Conservation (phyloP, 768 basidiomycete species). For the Candolleomyces eurysporus region DNA sequence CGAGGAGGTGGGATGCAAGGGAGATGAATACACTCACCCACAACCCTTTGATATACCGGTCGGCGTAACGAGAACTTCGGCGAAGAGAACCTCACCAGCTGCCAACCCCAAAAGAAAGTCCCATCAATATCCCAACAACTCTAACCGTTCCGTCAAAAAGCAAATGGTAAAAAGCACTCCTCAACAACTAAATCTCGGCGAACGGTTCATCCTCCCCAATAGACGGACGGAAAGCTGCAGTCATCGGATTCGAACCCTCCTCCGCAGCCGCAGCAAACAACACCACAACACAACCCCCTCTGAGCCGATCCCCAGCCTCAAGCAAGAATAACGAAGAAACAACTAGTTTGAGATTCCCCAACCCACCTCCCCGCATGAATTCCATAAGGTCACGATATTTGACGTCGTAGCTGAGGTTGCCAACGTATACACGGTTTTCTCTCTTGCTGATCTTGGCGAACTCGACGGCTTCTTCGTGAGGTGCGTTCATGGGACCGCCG, state of each 20-base stretch:
- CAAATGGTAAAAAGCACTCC: slow-evolving; percentile 4
- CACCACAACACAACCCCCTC: slow-evolving; percentile 1
- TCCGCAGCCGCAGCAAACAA: slow-evolving; percentile 2
- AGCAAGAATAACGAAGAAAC: slow-evolving; percentile 45
- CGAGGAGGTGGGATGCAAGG: slow-evolving; percentile 10
- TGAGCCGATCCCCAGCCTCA: slow-evolving; percentile 19
- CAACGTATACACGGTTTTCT: slow-evolving; percentile 98
- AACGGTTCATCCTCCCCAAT: slow-evolving; percentile 5
- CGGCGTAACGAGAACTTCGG: slow-evolving; percentile 97
- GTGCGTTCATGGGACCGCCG: slow-evolving; percentile 86
- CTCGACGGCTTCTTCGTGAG: slow-evolving; percentile 91
- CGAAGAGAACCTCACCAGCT: slow-evolving; percentile 99
- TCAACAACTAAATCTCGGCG: slow-evolving; percentile 6
- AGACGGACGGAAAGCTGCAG: neutral
- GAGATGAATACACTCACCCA: slow-evolving; percentile 65
- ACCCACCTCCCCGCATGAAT: slow-evolving; percentile 99
- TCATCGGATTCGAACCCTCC: slow-evolving; percentile 9
- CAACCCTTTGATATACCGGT: slow-evolving; percentile 98
- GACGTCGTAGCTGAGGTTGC: slow-evolving; percentile 98
- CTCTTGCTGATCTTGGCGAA: slow-evolving; percentile 95
- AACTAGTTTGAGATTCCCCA: slow-evolving; percentile 66
- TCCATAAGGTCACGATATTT: slow-evolving; percentile 98
- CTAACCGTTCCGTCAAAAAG: slow-evolving; percentile 8
- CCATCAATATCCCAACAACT: slow-evolving; percentile 65
- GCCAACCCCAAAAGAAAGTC: slow-evolving; percentile 82